Percentiles rank a stretch among this genome's conserved stretches.
Evolutionary conservation across 192 early-diverging fungal species (phyloP).

Genomic region (Rhizophlyctis rosea): DNA sequence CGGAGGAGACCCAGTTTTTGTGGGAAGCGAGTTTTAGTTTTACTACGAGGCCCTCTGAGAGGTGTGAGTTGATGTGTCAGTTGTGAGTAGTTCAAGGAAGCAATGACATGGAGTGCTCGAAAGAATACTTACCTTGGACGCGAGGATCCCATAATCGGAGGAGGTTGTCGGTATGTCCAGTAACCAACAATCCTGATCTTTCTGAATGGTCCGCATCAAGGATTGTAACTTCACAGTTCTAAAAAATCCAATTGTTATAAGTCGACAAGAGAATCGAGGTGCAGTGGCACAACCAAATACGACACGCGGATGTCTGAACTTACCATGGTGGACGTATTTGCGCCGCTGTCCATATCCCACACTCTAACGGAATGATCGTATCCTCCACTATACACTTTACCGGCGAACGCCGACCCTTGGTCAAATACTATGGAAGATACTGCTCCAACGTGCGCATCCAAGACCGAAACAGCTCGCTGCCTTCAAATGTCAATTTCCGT

Average conservation of each 20-base stretch:
- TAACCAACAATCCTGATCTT: conserved; percentile 69
- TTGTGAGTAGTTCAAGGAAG: neutral
- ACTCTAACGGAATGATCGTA: conserved; percentile 90
- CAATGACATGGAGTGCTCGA: neutral
- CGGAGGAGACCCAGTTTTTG: conserved; percentile 77
- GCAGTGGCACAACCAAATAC: no score
- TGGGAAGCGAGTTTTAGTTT: conserved; percentile 76
- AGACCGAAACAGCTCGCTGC: conserved; percentile 22
- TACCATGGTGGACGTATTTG: conserved; percentile 74
- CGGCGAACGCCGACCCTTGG: conserved; percentile 37
- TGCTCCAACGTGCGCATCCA: conserved; percentile 74
- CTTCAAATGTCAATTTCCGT: no score
- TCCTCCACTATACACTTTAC: conserved; percentile 78
- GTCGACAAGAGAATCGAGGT: no score
- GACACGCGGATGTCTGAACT: no score
- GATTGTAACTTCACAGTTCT: conserved; percentile 84
- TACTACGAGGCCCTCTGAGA: conserved; percentile 66
- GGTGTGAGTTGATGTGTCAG: conserved; percentile 5
- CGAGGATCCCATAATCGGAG: conserved; percentile 92
- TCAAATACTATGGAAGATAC: conserved; percentile 70
- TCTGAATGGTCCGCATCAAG: conserved; percentile 70
- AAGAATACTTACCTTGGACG: conserved; percentile 47
- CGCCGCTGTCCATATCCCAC: conserved; percentile 82
- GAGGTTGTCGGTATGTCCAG: conserved; percentile 81
- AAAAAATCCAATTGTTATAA: no score